Conservation (phyloP, 306 rosid genomes). For the Biancaea sappan region DNA sequence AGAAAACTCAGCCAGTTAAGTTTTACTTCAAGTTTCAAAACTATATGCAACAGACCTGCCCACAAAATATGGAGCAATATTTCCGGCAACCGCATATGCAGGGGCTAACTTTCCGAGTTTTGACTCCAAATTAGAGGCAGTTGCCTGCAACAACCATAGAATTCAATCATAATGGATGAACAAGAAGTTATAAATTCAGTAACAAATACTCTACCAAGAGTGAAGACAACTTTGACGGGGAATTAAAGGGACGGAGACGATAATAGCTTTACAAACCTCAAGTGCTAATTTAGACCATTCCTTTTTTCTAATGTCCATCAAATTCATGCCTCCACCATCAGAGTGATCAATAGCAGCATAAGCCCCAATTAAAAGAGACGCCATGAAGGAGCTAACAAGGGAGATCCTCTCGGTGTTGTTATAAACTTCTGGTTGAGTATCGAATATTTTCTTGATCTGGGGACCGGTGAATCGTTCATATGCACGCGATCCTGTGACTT, state of each 20-base stretch:
- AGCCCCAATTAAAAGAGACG: slow-evolving; percentile 71
- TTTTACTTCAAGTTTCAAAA: background rate
- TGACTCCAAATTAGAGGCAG: slow-evolving; percentile 79
- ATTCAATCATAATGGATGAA: slow-evolving; percentile 26
- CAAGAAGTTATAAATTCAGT: background rate
- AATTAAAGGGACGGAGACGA: background rate
- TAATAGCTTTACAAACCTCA: slow-evolving; percentile 55
- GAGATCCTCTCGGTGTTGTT: slow-evolving; percentile 86
- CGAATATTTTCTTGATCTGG: slow-evolving; percentile 80
- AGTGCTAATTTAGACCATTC: slow-evolving; percentile 70
- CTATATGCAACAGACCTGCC: slow-evolving; percentile 55
- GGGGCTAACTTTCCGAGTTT: slow-evolving; percentile 88
- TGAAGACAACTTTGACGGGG: slow-evolving; percentile 1
- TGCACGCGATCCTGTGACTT: slow-evolving; percentile 80
- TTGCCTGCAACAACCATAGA: slow-evolving; percentile 59
- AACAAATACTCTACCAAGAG: background rate
- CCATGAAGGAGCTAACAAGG: slow-evolving; percentile 94
- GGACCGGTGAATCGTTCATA: slow-evolving; percentile 90
- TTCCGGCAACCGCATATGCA: slow-evolving; percentile 84
- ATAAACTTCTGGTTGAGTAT: slow-evolving; percentile 64
- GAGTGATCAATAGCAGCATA: slow-evolving; percentile 89
- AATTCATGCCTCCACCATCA: slow-evolving; percentile 95
- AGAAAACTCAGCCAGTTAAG: background rate
- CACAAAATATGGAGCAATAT: slow-evolving; percentile 74
- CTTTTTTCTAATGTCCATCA: slow-evolving; percentile 80